Evolutionary conservation across 345 rosid species (phyloP), one percentile per base, ranked within the genome.

Genomic region (Hibiscus syriacus): DNA sequence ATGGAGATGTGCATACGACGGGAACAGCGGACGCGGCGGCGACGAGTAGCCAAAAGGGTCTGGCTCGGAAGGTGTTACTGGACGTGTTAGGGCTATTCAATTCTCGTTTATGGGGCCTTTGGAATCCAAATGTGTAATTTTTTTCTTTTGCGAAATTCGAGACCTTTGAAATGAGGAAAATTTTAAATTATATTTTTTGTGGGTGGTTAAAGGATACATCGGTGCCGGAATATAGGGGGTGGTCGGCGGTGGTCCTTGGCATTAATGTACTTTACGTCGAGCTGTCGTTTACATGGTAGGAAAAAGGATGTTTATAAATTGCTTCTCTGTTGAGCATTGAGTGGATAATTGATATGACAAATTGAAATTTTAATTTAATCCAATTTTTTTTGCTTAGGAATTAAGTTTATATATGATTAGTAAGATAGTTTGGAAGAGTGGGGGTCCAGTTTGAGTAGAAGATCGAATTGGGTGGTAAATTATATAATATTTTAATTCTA

Each of bases 1-100:
- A 54, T 61, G 62, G 1, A 1, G 62, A 29, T 48, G 41, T 14
- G 36, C 58, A 16, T 58, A 64, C 49, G 5, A 14, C 50, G 17
- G 19, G 0, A 3, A 4, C 5, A 5, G 17, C 53, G 9, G 53
- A 20, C 22, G 52, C 23, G 2, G 43, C 78, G 25, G 30, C 72
- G 64, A 60, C 62, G 66, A 69, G 46, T 19, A 74, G 58, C 50
- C 89, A 81, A 70, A 89, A 83, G 80, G 94, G 99, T 22, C 72
- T 93, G 72, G 99, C 85, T 20, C 84, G 97, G 76, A 94, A 94
- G 81, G 92, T 94, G 56, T 63, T 94, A 45, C 97, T 97, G 96
- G 97, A 94, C 86, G 90, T 94, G 80, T 64, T 94, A 66, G 96
- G 97, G 26, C 50, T 91, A 10, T 75, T 94, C 27, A 84, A 89